Percentiles rank a stretch among this genome's conserved stretches.
Conservation (phyloP, 306 rosid species). For the Begonia fuchsioides region DNA sequence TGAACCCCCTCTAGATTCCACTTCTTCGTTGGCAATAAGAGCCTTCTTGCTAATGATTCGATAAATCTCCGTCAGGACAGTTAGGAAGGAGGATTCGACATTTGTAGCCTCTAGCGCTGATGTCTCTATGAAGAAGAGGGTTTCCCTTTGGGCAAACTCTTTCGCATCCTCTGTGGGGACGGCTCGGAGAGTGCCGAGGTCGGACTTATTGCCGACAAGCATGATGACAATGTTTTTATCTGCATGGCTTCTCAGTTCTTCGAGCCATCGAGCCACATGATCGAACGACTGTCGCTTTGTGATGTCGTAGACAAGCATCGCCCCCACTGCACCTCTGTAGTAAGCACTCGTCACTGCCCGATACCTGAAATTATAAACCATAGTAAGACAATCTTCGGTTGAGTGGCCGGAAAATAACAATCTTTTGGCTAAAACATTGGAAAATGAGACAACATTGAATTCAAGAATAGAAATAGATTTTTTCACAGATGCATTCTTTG, state of each 20-base stretch:
- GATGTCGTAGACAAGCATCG: constrained; percentile 82
- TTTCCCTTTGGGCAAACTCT: constrained; percentile 62
- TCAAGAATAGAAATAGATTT: no score
- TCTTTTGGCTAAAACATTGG: no score
- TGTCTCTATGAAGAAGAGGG: constrained; percentile 77
- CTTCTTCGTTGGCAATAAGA: constrained; percentile 40
- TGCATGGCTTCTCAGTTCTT: constrained; percentile 60
- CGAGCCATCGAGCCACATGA: constrained; percentile 68
- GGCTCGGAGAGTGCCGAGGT: constrained; percentile 48
- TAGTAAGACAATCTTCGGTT: constrained; percentile 1
- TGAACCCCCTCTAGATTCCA: constrained; percentile 39
- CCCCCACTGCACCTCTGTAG: constrained; percentile 91
- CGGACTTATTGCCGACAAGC: constrained; percentile 94
- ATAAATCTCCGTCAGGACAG: constrained; percentile 73
- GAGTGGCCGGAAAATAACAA: no score
- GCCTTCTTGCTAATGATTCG: constrained; percentile 44
- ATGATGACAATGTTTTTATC: constrained; percentile 65
- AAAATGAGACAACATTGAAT: no score
- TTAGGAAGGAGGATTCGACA: constrained; percentile 69
- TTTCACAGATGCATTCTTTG: no score
- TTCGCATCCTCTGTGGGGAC: constrained; percentile 61
- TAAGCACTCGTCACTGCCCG: constrained; percentile 94
- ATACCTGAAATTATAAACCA: constrained; percentile 43
- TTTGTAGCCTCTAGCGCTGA: constrained; percentile 84
- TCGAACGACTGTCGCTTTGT: constrained; percentile 60